Percentiles rank a stretch among this genome's conserved stretches.
Evolutionary conservation across 2,329 filamentous ascomycete species (phyloP).

Genomic region (Botrytis squamosa): DNA sequence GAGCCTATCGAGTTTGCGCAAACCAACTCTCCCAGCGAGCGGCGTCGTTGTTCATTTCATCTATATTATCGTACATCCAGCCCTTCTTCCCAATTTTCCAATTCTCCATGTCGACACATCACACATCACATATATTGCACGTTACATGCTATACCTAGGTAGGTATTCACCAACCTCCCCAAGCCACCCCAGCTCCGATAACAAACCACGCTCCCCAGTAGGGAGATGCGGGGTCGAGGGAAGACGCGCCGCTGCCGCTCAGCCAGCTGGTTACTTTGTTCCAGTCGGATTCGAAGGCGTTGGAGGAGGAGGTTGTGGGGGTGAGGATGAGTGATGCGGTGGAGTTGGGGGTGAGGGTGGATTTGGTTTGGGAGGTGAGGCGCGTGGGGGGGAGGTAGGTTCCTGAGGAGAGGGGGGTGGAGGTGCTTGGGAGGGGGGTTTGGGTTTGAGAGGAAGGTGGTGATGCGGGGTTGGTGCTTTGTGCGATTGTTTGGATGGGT

Average conservation of each 20-base stretch:
- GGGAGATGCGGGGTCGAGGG: neutral
- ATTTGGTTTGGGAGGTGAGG: neutral
- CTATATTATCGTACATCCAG: neutral
- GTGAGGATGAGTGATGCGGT: neutral
- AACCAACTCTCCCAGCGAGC: neutral
- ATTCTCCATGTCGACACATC: neutral
- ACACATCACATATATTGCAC: neutral
- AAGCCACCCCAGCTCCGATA: neutral
- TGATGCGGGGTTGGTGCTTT: too few relatives aligned
- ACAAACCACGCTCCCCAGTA: neutral
- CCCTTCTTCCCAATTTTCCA: neutral
- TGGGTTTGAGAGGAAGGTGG: too few relatives aligned
- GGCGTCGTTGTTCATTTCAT: neutral
- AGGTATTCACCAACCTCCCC: neutral
- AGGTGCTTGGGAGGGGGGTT: neutral
- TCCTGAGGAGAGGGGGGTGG: neutral
- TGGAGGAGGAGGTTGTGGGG: neutral
- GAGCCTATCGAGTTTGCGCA: neutral
- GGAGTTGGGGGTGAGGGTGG: neutral
- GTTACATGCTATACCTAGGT: neutral
- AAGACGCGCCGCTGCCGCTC: neutral
- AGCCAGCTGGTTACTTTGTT: neutral
- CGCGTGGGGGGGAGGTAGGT: neutral
- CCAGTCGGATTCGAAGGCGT: neutral
- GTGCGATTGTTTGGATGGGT: neutral